Conservation (phyloP, 2,329 filamentous ascomycete species). For the Cryoendolithus antarcticus region DNA sequence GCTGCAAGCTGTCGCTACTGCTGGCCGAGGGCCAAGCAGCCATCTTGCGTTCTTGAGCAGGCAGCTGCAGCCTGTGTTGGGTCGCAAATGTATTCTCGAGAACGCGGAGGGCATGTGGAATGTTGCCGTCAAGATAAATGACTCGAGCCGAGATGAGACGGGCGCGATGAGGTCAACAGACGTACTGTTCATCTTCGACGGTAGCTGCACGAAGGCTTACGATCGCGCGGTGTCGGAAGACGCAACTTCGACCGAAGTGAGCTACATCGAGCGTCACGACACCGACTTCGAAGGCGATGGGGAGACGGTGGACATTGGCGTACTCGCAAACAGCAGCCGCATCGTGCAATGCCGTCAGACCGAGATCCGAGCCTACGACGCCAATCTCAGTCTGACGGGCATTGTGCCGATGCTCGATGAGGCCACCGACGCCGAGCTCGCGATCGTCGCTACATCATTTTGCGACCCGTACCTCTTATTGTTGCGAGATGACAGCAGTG, state of each 20-base stretch:
- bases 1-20: slow-evolving; percentile 42
- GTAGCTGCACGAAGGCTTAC: slow-evolving; percentile 16
- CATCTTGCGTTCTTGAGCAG: slow-evolving; percentile 65
- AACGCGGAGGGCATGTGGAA: slow-evolving; percentile 72
- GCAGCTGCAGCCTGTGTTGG: slow-evolving; percentile 60
- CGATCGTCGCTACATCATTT: slow-evolving; percentile 70
- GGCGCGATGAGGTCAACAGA: slow-evolving; percentile 1
- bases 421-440: slow-evolving; percentile 68
- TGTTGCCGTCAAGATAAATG: slow-evolving; percentile 31
- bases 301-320: slow-evolving; percentile 72
- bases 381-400: slow-evolving; percentile 79
- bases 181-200: slow-evolving; percentile 19
- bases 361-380: slow-evolving; percentile 83
- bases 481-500: slow-evolving; percentile 68
- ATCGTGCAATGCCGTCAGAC: slow-evolving; percentile 79
- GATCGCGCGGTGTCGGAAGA: slow-evolving; percentile 5
- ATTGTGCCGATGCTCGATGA: slow-evolving; percentile 91
- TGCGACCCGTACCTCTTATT: slow-evolving; percentile 76
- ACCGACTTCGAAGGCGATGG: slow-evolving; percentile 90
- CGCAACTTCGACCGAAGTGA: slow-evolving; percentile 7
- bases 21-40: slow-evolving; percentile 54
- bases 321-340: slow-evolving; percentile 65
- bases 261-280: slow-evolving; percentile 46
- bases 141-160: too few relatives aligned
- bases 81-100: slow-evolving; percentile 59